Evolutionary conservation across 495 filamentous ascomycete genomes (phyloP).

Genomic region (Baudoinia panamericana): DNA sequence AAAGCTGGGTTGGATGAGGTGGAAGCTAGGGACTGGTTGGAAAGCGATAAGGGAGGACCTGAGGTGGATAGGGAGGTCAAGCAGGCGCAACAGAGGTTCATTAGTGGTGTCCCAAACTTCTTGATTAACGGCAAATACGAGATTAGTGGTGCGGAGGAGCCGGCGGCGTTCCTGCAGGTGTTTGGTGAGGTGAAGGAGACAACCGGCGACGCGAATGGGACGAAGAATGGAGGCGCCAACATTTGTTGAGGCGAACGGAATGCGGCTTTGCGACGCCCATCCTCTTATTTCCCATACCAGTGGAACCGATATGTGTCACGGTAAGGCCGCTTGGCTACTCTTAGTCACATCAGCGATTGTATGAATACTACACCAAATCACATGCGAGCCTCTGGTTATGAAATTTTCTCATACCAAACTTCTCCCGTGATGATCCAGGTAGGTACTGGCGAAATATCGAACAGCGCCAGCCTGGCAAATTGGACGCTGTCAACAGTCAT

Average conservation of each 20-base stretch:
- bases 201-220: not conserved
- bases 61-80: constrained; percentile 60
- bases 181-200: constrained; percentile 29
- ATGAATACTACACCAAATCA: too few relatives aligned
- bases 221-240: constrained; percentile 6
- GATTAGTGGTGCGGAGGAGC: constrained; percentile 29
- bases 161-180: constrained; percentile 27
- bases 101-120: constrained; percentile 66
- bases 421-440: too few relatives aligned
- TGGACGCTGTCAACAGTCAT: too few relatives aligned
- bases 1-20: constrained; percentile 48
- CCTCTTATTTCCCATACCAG: too few relatives aligned
- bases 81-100: constrained; percentile 41
- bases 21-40: constrained; percentile 50
- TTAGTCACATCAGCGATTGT: too few relatives aligned
- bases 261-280: too few relatives aligned
- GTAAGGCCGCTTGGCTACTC: too few relatives aligned
- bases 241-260: constrained; percentile 9
- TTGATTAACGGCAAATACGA: constrained; percentile 29
- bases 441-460: too few relatives aligned
- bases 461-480: too few relatives aligned
- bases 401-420: too few relatives aligned
- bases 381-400: too few relatives aligned
- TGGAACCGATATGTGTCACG: too few relatives aligned
- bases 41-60: constrained; percentile 46